Evolutionary conservation across 164 flowering plant species (phyloP), one percentile per base, ranked within the genome.

Genomic region (Chimonanthus praecox): DNA sequence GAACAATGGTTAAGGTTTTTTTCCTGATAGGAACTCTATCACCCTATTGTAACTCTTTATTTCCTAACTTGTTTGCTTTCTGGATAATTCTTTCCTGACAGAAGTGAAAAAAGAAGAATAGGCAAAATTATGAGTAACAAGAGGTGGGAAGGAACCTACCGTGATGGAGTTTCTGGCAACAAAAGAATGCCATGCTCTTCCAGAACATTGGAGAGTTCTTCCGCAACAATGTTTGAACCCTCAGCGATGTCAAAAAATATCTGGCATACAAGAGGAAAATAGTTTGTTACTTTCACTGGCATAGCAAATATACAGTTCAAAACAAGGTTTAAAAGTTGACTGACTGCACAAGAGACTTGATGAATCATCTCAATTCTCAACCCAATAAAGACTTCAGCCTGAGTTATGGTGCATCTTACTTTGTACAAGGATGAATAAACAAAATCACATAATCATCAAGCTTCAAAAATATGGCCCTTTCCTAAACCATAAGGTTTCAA

Each of bases 161-260:
- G 87, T 78, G 80, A 77, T 72, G 88, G 68, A 76, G 87, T 79
- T 73, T 75, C 83, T 69, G 84, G 79, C 82, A 91, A 78, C n/a
- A 84, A 71, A 33, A 86, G 90, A 72, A 94, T 73, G 64, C 97
- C 93, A 77, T 80, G 90, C 63, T 84, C 85, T 78, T 85, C 87
- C 84, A 94, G 79, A 54, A 78, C 49, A 77, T 88, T 83, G 83
- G 80, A 73, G 47, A 92, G 84, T 47, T 86, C 80, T 9, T 77
- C 79, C 50, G 73, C 89, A 0, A 79, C 79, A 46, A 87, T 68
- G 47, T 79, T 84, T 21, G 87, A 69, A 18, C 82, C 80, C 72
- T 92, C 86, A 18, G 73, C 72, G 16, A 88, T 71, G 60, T 87
- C 84, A 67, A 88, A 78, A 78, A 71, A 94, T 47, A 94, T 62